phyloP scores from a whole-genome alignment of 1,284 basidiomycete species.

The Apiotrichum porosum region DNA sequence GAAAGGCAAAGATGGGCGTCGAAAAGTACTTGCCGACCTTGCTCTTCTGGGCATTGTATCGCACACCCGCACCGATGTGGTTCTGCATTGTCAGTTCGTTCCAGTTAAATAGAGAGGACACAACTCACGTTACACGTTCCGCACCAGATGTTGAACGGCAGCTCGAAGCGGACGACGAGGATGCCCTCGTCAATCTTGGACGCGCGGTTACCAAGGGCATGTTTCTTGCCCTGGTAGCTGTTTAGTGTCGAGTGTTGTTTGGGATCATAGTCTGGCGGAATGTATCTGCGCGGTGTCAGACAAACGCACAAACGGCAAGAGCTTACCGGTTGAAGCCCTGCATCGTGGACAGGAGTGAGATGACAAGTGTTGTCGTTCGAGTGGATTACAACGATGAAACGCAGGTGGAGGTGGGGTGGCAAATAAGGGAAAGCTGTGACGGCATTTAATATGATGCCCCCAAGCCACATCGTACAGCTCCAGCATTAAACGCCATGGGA shows the following conservation, averaged over 20 bases:
- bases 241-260: constrained; percentile 77
- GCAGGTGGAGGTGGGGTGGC: too few species aligned
- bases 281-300: constrained; percentile 60
- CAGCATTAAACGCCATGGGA: background rate
- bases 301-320: too few species aligned
- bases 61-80: constrained; percentile 93
- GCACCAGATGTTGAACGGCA: constrained; percentile 98
- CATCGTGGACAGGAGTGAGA: background rate
- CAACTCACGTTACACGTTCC: constrained; percentile 67
- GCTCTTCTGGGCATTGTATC: constrained; percentile 98
- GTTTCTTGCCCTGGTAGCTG: constrained; percentile 69
- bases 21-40: constrained; percentile 93
- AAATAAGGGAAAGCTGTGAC: too few species aligned
- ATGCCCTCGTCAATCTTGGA: constrained; percentile 87
- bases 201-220: constrained; percentile 86
- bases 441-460: too few species aligned
- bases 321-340: constrained; percentile 68
- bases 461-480: background rate
- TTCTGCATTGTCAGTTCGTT: constrained; percentile 46
- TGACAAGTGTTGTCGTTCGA: too few species aligned
- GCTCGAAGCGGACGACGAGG: constrained; percentile 79
- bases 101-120: background rate
- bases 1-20: constrained; percentile 88
- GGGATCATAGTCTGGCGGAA: constrained; percentile 86
- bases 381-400: too few species aligned